Base-by-base conservation (phyloP, 1,139 yeast genomes). In the Yamadazyma blattariae region DNA sequence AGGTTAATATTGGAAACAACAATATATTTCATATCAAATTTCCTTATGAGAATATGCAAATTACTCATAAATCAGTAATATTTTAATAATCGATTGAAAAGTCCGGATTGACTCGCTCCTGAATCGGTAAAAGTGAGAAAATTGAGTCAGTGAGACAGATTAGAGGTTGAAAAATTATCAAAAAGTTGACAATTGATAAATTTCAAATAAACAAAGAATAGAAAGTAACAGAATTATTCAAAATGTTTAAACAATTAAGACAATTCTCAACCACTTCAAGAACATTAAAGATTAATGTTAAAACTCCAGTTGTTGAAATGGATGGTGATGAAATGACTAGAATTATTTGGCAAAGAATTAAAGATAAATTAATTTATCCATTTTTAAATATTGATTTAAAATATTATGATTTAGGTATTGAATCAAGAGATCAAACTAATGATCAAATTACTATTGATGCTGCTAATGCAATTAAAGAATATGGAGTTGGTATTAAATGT, bases 321-420 rank as follows among this genome's bases (percentile, higher is more conserved):
- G 92, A 84, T 52, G 94, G 94, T 46, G 94, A 84, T 61, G 94
- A 84, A 61, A 83, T 82, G 85, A 84, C 94, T 51, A 74, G 92
- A 62, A 83, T 84, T 59, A 84, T 84, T 61, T 84, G 94, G 94
- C 73, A 80, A 42, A 62, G 76, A 54, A 84, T 84, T 59, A 83
- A 82, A 57, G 79, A 78, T 42, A 74, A 80, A 56, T 71, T 84
- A 59, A 76, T 84, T 50, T 58, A 71, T 42, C 94, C 94, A 10
- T 83, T 77, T 57, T 64, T 84, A 47, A 83, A 84, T 47, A 72
- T 84, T 33, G 87, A 83, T 49, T 68, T 84, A 54, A 79, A 82
- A 54, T 83, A 84, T 59, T 84, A 82, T 57, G 94, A 84, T 58
- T 68, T 84, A 48, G 82, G 88, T 16, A 77, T 84, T 45, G 74